Base-by-base conservation (phyloP, 371 early-diverging fungal genomes). In the Haplosporangium sp. region DNA sequence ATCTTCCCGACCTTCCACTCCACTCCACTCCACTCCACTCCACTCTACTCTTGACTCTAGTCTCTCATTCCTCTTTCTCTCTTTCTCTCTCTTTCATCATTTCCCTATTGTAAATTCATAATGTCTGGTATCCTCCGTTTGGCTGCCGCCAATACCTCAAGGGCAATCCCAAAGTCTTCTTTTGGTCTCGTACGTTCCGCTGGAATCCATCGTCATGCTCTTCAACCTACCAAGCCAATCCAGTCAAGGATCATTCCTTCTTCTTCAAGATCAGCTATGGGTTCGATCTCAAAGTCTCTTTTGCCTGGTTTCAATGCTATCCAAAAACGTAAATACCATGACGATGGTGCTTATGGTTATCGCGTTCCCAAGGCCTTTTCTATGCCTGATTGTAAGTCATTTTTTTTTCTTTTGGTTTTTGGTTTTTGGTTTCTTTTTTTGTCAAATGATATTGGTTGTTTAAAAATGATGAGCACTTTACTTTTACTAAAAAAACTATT, bases 291-390 rank as follows among this genome's bases (percentile, higher is more conserved):
- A 48, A 65, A 58, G 60, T 55, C 71, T 2, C 7, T 57, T 42
- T n/a, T 68, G 27, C 77, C 72, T 44, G 64, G 69, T 9, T 19
- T 68, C 42, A 68, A 68, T 35, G 47, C 48, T 35, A 72, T 69
- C 59, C 72, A 72, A 59, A 72, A 69, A 57, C 72, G 77, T 8
- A 59, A 78, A 57, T 94, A 94, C 68, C 93, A 93, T 76, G 94
- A 94, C 69, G 90, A 92, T 62, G 93, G 91, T 47, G 92, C 92
- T 1, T 96, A 93, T 81, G 96, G 96, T 13, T 96, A 94, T 77
- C 90, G 96, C 19, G 89, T 90, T 3, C 90, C 96, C 52, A 89
- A 89, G 48, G 86, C 85, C 50, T 89, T 78, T 67, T 85, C 86
- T 53, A 84, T 93, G 72, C 91, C 92, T 0, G 96, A 95, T 73